A percentile compares a stretch with the other conserved stretches of the same genome.
Conservation (phyloP, 2,329 filamentous ascomycete species). For the Paecilomyces formosus region DNA sequence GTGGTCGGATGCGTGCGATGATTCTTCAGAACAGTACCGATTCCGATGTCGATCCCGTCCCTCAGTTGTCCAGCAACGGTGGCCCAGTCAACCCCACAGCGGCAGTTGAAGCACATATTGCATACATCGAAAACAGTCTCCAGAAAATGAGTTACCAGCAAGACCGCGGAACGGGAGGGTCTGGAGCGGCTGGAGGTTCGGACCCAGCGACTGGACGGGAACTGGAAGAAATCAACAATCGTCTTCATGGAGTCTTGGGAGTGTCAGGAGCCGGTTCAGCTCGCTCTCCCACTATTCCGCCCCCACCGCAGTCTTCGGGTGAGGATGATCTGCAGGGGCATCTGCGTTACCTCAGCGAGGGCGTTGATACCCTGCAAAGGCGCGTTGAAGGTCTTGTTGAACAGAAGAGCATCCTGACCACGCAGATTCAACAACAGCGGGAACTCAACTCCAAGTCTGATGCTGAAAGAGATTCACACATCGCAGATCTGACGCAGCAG, state of each 20-base stretch:
- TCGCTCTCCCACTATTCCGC: slow-evolving; percentile 42
- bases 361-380: slow-evolving; percentile 70
- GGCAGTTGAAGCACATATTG: slow-evolving; percentile 51
- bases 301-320: slow-evolving; percentile 52
- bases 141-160: slow-evolving; percentile 50
- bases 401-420: slow-evolving; percentile 80
- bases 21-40: slow-evolving; percentile 44
- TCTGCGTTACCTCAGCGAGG: slow-evolving; percentile 66
- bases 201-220: slow-evolving; percentile 44
- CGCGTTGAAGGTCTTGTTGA: slow-evolving; percentile 73
- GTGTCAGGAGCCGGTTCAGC: slow-evolving; percentile 30
- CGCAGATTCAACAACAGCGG: slow-evolving; percentile 91
- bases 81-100: slow-evolving; percentile 19
- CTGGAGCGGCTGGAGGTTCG: slow-evolving; percentile 10
- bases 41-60: slow-evolving; percentile 29
- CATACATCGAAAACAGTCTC: slow-evolving; percentile 63
- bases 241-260: slow-evolving; percentile 53
- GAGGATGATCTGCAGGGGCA: slow-evolving; percentile 56
- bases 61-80: slow-evolving; percentile 21
- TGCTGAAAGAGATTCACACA: slow-evolving; percentile 44
- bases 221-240: slow-evolving; percentile 57
- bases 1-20: slow-evolving; percentile 58
- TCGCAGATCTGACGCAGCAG: slow-evolving; percentile 39
- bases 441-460: slow-evolving; percentile 87
- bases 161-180: background rate